Conservation (phyloP, 2,329 filamentous ascomycete genomes). For the Colletotrichum sp. region DNA sequence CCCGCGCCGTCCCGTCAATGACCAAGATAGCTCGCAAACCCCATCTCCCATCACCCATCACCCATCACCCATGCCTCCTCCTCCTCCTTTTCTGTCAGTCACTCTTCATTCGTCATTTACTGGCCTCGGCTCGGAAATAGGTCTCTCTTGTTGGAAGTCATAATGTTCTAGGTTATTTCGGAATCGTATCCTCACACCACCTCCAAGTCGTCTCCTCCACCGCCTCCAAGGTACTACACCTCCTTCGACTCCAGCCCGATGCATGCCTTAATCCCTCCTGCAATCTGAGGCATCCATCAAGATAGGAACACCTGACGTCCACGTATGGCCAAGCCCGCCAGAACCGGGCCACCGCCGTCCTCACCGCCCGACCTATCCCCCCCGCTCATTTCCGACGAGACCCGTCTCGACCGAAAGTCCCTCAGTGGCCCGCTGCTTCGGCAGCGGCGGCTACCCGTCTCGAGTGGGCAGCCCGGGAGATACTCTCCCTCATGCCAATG, state of each 20-base stretch:
- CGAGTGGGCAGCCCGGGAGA: conserved; percentile 23
- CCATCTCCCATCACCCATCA: background rate
- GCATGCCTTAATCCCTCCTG: conserved; percentile 8
- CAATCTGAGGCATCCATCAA: conserved; percentile 7
- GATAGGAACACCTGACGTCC: background rate
- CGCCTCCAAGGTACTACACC: background rate
- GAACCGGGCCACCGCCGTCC: conserved; percentile 18
- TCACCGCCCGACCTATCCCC: conserved; percentile 15
- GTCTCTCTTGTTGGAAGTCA: conserved; percentile 9
- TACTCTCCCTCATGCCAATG: conserved; percentile 50
- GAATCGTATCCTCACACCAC: conserved; percentile 12
- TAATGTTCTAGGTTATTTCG: conserved; percentile 17
- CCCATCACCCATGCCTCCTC: background rate
- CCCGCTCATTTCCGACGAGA: conserved; percentile 20
- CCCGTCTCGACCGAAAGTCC: conserved; percentile 21
- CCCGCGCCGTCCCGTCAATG: conserved; percentile 16
- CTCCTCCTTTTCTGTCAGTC: background rate
- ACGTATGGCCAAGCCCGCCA: conserved; percentile 16
- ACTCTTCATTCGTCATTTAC: background rate
- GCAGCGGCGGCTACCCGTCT: conserved; percentile 17
- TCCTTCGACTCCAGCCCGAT: conserved; percentile 1
- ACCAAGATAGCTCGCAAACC: background rate
- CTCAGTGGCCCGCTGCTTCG: conserved; percentile 16
- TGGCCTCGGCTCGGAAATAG: conserved; percentile 4
- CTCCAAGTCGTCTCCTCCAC: conserved; percentile 1